Evolutionary conservation across 129 eudicot species (phyloP), one percentile per base, ranked within the genome.

Genomic region (Flaveria robusta): DNA sequence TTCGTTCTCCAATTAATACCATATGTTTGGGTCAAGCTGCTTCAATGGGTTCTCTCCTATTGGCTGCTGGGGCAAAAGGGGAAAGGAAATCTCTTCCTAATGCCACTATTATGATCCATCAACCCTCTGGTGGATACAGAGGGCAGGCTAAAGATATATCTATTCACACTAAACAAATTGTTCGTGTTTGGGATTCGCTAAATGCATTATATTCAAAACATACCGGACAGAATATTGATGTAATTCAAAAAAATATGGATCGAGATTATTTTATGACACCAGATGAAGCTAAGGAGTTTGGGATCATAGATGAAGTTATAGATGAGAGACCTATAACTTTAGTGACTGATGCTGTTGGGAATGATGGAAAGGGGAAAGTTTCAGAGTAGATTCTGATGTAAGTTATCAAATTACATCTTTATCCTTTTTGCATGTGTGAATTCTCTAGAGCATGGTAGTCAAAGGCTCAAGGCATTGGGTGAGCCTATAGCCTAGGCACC

Each of bases 1-100:
- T 92, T 43, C 94, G 95, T 59, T 90, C 90, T 76, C 96, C 96
- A 1, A 82, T 92, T 66, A 90, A 80, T 76, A 92, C 96, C 4
- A 87, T 88, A 70, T 92, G 98, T 75, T 78, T 92, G 72, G 98
- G 98, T 45, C 98, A 92, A 69, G 96, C 98, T 83, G 92, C 98
- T 41, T 89, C 98, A 34, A 92, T 90, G 98, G 98, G 81, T 60
- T 92, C 98, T 79, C 96, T 92, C 16, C 92, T 92, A n/a, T 86
- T 92, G 81, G 96, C 96, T 74, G 88, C 90, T 80, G 98, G 98
- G 45, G 84, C 96, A 14, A 92, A 92, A 86, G 95, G 98, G 64
- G 90, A 90, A 75, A 83, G 98, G 68, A 75, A 81, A 56, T 72
- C 98, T 74, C 98, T 90, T 80, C 98, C 96, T 68, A 90, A 92